Evolutionary conservation across 164 flowering plant genomes (phyloP).

Genomic region (Brasenia schreberi): DNA sequence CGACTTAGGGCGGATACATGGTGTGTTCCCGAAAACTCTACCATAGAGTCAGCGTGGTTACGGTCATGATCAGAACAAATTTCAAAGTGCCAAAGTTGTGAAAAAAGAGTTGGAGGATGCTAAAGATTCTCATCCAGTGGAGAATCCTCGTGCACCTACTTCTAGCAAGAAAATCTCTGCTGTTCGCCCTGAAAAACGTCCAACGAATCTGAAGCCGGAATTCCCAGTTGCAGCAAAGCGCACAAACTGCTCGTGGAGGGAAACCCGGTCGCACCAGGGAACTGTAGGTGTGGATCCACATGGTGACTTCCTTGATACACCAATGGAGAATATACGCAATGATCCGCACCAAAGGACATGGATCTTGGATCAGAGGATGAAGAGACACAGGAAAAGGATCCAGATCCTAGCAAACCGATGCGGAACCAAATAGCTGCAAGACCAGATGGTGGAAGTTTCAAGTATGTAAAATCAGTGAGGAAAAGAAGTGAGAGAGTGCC

Average conservation of each 20-base stretch:
- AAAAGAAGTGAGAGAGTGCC: constrained; percentile 70
- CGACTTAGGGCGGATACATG: too few relatives aligned
- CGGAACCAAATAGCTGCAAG: constrained; percentile 18
- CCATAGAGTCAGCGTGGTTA: too few relatives aligned
- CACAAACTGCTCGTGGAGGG: constrained; percentile 59
- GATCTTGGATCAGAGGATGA: constrained; percentile 40
- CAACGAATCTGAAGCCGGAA: constrained; percentile 15
- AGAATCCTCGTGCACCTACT: constrained; percentile 15
- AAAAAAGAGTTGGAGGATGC: constrained; percentile 16
- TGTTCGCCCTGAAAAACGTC: constrained; percentile 18
- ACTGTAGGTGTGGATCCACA: constrained; percentile 67
- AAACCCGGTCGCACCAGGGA: constrained; percentile 49
- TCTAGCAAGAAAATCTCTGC: constrained; percentile 11
- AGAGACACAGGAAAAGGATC: constrained; percentile 60
- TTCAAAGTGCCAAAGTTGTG: constrained; percentile 12
- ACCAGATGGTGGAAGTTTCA: constrained; percentile 31
- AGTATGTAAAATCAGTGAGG: constrained; percentile 73
- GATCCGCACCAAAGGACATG: constrained; percentile 27
- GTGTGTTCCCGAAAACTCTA: too few relatives aligned
- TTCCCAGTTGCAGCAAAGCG: constrained; percentile 38
- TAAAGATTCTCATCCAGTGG: constrained; percentile 10
- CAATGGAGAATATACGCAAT: constrained; percentile 49
- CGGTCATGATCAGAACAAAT: constrained; percentile 11
- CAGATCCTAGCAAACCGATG: constrained; percentile 16
- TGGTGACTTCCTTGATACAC: constrained; percentile 92